phyloP scores from a whole-genome alignment of 2,329 filamentous ascomycete genomes.

The Ophiocordyceps robertsii region DNA sequence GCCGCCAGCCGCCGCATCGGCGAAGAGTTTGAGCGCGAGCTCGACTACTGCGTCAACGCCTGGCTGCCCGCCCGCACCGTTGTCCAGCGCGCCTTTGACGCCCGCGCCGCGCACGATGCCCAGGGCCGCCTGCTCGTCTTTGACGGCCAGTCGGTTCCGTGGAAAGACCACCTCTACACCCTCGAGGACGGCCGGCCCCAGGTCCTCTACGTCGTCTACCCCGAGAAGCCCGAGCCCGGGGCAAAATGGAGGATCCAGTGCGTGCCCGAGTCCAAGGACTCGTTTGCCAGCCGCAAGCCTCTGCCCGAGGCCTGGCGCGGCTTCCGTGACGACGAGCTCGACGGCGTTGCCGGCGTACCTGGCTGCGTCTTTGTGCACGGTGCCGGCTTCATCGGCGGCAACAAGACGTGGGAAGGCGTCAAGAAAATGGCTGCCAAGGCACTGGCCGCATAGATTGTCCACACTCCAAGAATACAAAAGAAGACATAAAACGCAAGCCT shows the following conservation, averaged over 20 bases:
- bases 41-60: constrained; percentile 58
- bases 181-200: constrained; percentile 52
- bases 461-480: no score
- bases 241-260: constrained; percentile 90
- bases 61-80: constrained; percentile 83
- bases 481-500: no score
- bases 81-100: constrained; percentile 62
- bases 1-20: constrained; percentile 73
- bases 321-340: constrained; percentile 73
- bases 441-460: constrained; percentile 27
- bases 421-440: constrained; percentile 75
- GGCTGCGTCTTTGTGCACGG: constrained; percentile 90
- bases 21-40: constrained; percentile 70
- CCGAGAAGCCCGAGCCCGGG: constrained; percentile 61
- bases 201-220: constrained; percentile 82
- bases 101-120: constrained; percentile 53
- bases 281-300: constrained; percentile 84
- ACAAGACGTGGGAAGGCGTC: constrained; percentile 80
- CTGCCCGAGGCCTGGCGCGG: constrained; percentile 88
- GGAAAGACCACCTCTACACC: constrained; percentile 92
- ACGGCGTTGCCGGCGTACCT: constrained; percentile 51
- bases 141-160: constrained; percentile 65
- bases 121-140: constrained; percentile 74
- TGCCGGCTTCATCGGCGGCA: constrained; percentile 90
- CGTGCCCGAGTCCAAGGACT: constrained; percentile 72